Evolutionary conservation across 306 rosid genomes (phyloP).

Genomic region (Lotus japonicus): DNA sequence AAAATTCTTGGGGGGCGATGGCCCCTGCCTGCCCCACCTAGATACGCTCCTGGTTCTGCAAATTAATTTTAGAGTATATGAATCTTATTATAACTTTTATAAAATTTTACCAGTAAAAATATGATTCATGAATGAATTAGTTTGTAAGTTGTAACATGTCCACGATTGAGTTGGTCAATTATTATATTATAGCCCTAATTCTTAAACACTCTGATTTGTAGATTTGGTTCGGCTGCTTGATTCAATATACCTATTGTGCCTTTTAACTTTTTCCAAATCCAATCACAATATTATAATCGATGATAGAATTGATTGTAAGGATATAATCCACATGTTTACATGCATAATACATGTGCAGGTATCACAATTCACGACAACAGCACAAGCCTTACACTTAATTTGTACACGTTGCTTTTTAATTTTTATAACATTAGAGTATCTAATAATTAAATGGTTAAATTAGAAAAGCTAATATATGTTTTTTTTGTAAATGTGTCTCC

Average conservation of each 20-base stretch:
- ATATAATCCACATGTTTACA: neutral
- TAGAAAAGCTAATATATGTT: neutral
- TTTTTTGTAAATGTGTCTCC: neutral
- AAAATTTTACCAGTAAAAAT: too few species aligned
- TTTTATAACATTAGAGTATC: neutral
- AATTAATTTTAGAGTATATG: too few species aligned
- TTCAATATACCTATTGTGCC: neutral
- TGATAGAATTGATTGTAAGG: neutral
- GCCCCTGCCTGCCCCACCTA: too few species aligned
- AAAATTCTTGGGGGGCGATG: too few species aligned
- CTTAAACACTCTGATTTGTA: neutral
- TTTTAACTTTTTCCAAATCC: neutral
- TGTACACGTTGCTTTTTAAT: neutral
- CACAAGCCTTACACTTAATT: constrained; percentile 14
- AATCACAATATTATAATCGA: neutral
- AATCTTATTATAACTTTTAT: too few species aligned
- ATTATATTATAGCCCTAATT: too few species aligned
- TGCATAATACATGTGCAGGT: constrained; percentile 29
- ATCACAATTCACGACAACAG: constrained; percentile 17
- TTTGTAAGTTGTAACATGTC: too few species aligned
- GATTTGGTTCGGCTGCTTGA: constrained; percentile 19
- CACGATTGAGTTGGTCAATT: too few species aligned
- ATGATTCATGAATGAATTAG: too few species aligned
- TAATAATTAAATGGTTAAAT: neutral
- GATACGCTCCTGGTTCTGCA: too few species aligned